Conservation (phyloP, 2,329 filamentous ascomycete species). For the Calonectria honghensis region DNA sequence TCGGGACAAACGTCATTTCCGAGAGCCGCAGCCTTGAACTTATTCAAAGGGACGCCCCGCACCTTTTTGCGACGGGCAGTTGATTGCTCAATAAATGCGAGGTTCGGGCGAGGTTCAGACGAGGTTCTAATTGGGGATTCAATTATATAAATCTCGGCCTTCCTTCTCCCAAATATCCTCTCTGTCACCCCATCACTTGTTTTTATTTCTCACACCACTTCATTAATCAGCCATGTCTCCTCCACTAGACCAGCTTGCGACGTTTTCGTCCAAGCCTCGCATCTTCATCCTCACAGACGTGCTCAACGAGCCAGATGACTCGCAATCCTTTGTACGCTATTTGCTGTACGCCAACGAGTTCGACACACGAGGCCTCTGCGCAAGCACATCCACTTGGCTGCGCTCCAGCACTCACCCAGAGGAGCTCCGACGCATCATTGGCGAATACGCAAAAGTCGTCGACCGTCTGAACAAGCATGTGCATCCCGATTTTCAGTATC, state of each 20-base stretch:
- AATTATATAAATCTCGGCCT: neutral
- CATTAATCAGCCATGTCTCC: neutral
- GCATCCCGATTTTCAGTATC: slow-evolving; percentile 63
- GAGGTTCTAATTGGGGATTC: neutral
- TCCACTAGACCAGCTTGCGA: neutral
- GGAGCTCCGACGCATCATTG: slow-evolving; percentile 46
- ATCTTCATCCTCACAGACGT: slow-evolving; percentile 66
- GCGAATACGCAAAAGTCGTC: slow-evolving; percentile 63
- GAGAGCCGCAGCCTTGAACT: neutral
- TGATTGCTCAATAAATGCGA: neutral
- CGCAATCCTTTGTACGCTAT: slow-evolving; percentile 64
- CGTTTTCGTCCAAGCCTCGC: slow-evolving; percentile 52
- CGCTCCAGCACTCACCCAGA: slow-evolving; percentile 18
- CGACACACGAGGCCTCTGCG: slow-evolving; percentile 64
- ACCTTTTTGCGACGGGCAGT: neutral
- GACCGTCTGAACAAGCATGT: slow-evolving; percentile 69
- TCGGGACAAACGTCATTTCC: neutral
- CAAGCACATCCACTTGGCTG: slow-evolving; percentile 62
- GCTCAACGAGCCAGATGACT: slow-evolving; percentile 66
- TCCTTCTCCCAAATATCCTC: neutral
- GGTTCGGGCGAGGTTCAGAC: neutral
- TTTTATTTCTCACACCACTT: neutral
- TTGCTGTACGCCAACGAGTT: slow-evolving; percentile 67
- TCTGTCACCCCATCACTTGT: neutral
- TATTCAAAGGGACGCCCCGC: neutral